Evolutionary conservation across 257 asterid genomes (phyloP).

Genomic region (Jacaranda mimosifolia): DNA sequence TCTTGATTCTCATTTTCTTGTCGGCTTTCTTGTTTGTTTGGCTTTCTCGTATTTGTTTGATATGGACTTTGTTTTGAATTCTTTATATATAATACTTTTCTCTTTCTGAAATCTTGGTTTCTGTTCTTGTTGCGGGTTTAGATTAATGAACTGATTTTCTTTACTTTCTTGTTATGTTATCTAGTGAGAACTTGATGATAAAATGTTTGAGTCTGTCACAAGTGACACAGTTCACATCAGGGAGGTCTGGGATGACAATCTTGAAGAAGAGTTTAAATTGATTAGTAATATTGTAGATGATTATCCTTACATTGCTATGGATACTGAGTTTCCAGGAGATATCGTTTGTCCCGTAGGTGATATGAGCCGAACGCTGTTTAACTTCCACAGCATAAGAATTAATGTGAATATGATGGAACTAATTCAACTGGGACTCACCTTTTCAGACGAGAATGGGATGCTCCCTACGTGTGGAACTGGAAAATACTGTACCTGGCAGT

Average conservation of each 20-base stretch:
- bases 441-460: constrained; percentile 47
- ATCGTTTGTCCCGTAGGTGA: no score
- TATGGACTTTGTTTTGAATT: not conserved
- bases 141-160: constrained; percentile 15
- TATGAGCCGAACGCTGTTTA: no score
- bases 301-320: constrained; percentile 46
- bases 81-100: not conserved
- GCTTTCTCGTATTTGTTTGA: not conserved
- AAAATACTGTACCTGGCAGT: constrained; percentile 48
- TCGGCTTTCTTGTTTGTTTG: not conserved
- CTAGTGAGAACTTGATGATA: not conserved
- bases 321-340: no score
- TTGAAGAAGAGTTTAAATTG: constrained; percentile 33
- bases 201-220: constrained; percentile 5
- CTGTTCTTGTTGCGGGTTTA: not conserved
- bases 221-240: constrained; percentile 29
- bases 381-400: no score
- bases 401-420: constrained; percentile 50
- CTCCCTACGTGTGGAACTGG: constrained; percentile 55
- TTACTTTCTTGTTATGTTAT: not conserved
- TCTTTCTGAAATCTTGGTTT: not conserved
- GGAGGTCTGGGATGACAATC: constrained; percentile 40
- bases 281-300: constrained; percentile 43
- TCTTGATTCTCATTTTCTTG: not conserved
- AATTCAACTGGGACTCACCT: constrained; percentile 52